Evolutionary conservation across 2,329 filamentous ascomycete genomes (phyloP), one percentile per base, ranked within the genome.

Genomic region (Domatiomyces globalis): DNA sequence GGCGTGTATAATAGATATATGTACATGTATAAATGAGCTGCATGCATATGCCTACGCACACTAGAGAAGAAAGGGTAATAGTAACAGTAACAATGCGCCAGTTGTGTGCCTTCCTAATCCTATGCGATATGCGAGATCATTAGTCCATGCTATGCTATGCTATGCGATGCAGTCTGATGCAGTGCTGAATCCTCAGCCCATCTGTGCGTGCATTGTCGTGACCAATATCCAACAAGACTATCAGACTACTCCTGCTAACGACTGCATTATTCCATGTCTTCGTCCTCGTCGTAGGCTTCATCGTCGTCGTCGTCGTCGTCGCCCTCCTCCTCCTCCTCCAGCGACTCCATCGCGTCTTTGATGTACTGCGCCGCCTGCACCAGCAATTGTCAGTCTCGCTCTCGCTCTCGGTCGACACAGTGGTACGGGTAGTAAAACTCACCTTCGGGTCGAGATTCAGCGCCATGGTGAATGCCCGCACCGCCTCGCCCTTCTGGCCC

Each of bases 371-470:
- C 88, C 61, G 90, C 87, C 89, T 95, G 59, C 42, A 51, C 9
- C 33, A 39, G 33, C 10, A 39, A 39, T 39, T 39, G 33, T 39
- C 33, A 39, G 33, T 39, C 12, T 39, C 33, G 4, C 42, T 43
- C n/a, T 43, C n/a, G 12, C 20, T 25, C 19, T 19, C 10, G 29
- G 8, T 19, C 27, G 3, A 22, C 10, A 33, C 22, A 12, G 10
- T 10, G 15, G 5, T 10, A 39, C 5, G 10, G 4, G 8, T 45
- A 46, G 45, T 2, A 9, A 7, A 17, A 65, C 75, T 65, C 73
- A 94, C 90, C 82, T 96, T 96, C 27, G 90, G 92, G 73, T 98
- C 92, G 63, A 98, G 72, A 67, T 95, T 95, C 63, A 96, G 73
- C 17, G 92, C 92, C 66, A 89, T 90, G 5, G 92, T 98, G 65